Base-by-base conservation (phyloP, 106 monocot species). In the Dendrobium huoshanense region DNA sequence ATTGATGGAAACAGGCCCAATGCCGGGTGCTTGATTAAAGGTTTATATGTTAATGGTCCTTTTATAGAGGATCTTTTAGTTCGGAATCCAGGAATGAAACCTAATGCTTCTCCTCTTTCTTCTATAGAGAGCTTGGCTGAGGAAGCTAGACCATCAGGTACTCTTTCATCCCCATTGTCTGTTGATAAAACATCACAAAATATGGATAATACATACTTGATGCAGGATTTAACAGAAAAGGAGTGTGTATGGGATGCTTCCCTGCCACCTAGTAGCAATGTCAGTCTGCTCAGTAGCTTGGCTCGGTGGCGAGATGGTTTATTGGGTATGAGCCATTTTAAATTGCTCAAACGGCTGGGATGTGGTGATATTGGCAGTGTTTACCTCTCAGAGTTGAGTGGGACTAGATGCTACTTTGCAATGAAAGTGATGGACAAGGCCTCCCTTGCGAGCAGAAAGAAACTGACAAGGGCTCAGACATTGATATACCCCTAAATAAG, bases 241-340 rank as follows among this genome's bases (percentile, higher is more conserved):
- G 93, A 95, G 78, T 90, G 89, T 41, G 84, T 93, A 11, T 93
- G 96, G 96, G 93, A 96, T 84, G 87, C 93, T 73, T 96, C 96
- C 2, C 84, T 88, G 0, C 93, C 95, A n/a, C 89, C 93, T 8
- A 95, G 95, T 45, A 88, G 90, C 54, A 90, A 90, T 83, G 91
- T 90, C 0, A 96, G 96, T 70, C 95, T 93, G 40, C 91, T 85
- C 59, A 93, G 93, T 44, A 96, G 91, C 82, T 91, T 88, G 22
- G 87, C 92, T 31, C 82, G 96, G 13, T 59, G 84, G 41, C 83
- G 91, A 56, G 93, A 92, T 85, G 90, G 93, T 37, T 37, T 37
- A 37, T 37, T 37, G 37, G 37, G 37, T 37, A 37, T 37, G 37
- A 37, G 37, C 37, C 37, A 37, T 37, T 37, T 37, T 37, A 37